Evolutionary conservation across 192 early-diverging fungal genomes (phyloP), one percentile per base, ranked within the genome.

Genomic region (Coemansia asiatica): DNA sequence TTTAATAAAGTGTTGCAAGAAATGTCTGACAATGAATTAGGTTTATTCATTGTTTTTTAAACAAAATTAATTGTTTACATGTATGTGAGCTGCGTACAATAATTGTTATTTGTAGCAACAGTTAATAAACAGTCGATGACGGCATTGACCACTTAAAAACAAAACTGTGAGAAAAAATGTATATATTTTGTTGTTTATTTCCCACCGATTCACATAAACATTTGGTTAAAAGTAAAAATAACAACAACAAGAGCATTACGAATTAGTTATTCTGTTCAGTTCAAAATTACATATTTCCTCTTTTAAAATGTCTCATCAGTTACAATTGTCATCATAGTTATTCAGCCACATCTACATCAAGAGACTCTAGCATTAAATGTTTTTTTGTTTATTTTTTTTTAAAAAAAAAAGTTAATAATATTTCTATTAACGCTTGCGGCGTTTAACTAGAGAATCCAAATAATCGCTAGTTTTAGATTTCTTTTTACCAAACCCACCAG

Each of bases 391-490:
- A 6, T 33, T 8, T 3, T 33, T 33, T 47, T 8, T 33, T 8
- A 33, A 33, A 33, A 3, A 33, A 8, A 3, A 33, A 6, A 8
- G 22, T 40, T 40, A n/a, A n/a, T n/a, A n/a, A n/a, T 56, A 48
- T 56, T 63, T 21, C 21, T 21, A n/a, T 56, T 28, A 55, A 23
- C 62, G 62, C 28, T 38, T 54, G 49, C 67, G 73, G 2, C 33
- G 73, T 36, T 62, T 67, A 48, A 69, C 60, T 9, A 75, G 59
- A 60, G 73, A 69, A 56, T 75, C 73, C 58, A 75, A 57, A 12
- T 69, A 60, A 61, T 33, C 50, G 21, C 51, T 51, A 51, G 56
- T 75, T 60, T 67, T 68, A 15, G 60, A 63, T 26, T 69, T 75
- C 46, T 74, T 68, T 33, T 29, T 55, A 33, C 44, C 59, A 36